A percentile compares a stretch with the other conserved stretches of the same genome.
phyloP scores from a whole-genome alignment of 179 eudicot genomes.

The Beta macrorhiza region DNA sequence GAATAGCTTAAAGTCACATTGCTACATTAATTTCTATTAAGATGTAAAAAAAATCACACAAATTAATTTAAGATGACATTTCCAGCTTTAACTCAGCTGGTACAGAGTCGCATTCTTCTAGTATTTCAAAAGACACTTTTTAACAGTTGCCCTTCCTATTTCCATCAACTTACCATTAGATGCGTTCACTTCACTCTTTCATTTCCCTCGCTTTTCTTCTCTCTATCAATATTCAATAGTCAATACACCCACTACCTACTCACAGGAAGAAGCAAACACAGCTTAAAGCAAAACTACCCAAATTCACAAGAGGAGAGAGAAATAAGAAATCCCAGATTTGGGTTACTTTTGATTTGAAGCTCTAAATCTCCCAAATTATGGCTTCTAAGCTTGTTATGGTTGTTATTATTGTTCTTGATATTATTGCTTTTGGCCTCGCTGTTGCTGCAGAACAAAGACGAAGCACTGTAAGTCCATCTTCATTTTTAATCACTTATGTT shows the following conservation, averaged over 20 bases:
- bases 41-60: not conserved
- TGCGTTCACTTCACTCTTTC: constrained; percentile 27
- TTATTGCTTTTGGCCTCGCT: constrained; percentile 49
- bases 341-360: not conserved
- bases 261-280: not conserved
- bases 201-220: not conserved
- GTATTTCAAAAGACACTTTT: not conserved
- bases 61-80: constrained; percentile 8
- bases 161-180: not conserved
- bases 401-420: constrained; percentile 30
- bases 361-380: constrained; percentile 25
- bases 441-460: constrained; percentile 48
- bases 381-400: constrained; percentile 40
- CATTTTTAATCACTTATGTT: not conserved
- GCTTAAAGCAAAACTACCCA: too few species aligned
- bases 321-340: constrained; percentile 2
- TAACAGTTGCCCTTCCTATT: constrained; percentile 12
- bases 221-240: not conserved
- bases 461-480: constrained; percentile 31
- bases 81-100: constrained; percentile 6
- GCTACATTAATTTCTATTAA: too few species aligned
- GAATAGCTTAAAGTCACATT: too few species aligned
- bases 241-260: not conserved
- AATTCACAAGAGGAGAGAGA: too few species aligned
- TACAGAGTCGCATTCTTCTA: constrained; percentile 8